These are phyloP conservation scores for Trichaptum fuscoviolaceum DNA, from an alignment of 768 basidiomycete genomes.

Conservation along the genomic window DNA sequence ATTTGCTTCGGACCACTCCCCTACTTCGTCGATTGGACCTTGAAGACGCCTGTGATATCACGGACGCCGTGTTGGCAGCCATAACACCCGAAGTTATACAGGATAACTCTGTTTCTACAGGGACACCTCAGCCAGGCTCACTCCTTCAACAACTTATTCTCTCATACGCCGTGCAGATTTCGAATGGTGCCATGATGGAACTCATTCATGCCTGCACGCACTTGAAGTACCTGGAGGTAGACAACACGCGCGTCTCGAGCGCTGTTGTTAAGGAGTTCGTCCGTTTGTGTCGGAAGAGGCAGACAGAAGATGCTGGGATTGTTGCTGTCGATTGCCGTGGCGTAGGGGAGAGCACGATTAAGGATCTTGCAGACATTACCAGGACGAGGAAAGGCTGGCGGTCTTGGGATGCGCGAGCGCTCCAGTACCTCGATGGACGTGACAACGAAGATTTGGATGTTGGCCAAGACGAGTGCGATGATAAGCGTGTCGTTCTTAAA, in stretches of 20 bases:
- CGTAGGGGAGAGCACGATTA: constrained; percentile 55
- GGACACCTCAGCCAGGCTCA: constrained; percentile 49
- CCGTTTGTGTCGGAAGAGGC: constrained; percentile 42
- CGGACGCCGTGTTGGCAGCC: constrained; percentile 60
- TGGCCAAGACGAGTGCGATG: constrained; percentile 81
- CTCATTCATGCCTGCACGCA: constrained; percentile 61
- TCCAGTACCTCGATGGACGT: constrained; percentile 64
- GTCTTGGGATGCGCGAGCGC: constrained; percentile 62
- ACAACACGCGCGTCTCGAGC: constrained; percentile 70
- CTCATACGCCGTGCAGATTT: constrained; percentile 60
- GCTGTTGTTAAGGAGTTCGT: constrained; percentile 65
- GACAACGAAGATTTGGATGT: constrained; percentile 63
- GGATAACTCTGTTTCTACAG: constrained; percentile 12
- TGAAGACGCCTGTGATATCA: constrained; percentile 76
- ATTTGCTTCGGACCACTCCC: constrained; percentile 64
- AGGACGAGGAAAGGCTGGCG: constrained; percentile 74
- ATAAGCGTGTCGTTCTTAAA: constrained; percentile 67
- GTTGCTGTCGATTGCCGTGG: constrained; percentile 75
- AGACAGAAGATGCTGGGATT: constrained; percentile 45
- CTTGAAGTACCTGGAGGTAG: constrained; percentile 67
- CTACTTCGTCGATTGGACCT: constrained; percentile 72
- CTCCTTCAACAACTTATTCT: constrained; percentile 67
- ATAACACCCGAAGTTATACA: constrained; percentile 45
- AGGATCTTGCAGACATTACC: constrained; percentile 52
- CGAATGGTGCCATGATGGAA: constrained; percentile 54